Evolutionary conservation across 2,329 filamentous ascomycete genomes (phyloP).

Genomic region (Diplodia seriata): DNA sequence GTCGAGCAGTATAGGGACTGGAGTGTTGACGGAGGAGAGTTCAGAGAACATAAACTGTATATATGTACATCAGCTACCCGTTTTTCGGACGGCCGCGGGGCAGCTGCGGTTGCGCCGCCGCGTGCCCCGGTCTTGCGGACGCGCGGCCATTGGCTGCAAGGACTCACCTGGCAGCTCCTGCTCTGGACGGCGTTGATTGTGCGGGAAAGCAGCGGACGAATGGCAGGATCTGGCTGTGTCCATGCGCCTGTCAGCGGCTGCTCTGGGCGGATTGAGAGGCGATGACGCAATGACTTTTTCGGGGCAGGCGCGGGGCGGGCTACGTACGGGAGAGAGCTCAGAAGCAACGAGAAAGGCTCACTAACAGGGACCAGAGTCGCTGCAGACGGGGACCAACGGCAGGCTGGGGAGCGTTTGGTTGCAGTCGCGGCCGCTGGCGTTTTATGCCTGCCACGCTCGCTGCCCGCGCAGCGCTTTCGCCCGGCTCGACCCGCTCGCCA

Average conservation of each 20-base stretch:
- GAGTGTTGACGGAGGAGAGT: constrained; percentile 23
- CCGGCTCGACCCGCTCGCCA: constrained; percentile 23
- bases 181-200: background rate
- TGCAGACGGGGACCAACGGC: background rate
- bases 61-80: constrained; percentile 2
- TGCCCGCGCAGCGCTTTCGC: constrained; percentile 5
- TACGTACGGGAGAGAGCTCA: background rate
- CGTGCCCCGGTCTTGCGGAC: background rate
- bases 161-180: constrained; percentile 8
- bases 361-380: background rate
- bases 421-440: constrained; percentile 8
- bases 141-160: constrained; percentile 13
- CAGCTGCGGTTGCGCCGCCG: no score
- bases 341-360: background rate
- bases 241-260: constrained; percentile 20
- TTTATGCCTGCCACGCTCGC: constrained; percentile 21
- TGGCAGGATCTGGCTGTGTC: constrained; percentile 11
- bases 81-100: background rate
- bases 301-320: constrained; percentile 17
- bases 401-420: constrained; percentile 6
- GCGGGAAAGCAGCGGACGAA: constrained; percentile 17
- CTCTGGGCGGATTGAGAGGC: background rate
- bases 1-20: constrained; percentile 6
- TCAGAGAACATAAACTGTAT: constrained; percentile 27
- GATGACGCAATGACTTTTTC: constrained; percentile 20